Evolutionary conservation across 2,329 filamentous ascomycete genomes (phyloP), one percentile per base, ranked within the genome.

Genomic region (Xylariaceae sp.): DNA sequence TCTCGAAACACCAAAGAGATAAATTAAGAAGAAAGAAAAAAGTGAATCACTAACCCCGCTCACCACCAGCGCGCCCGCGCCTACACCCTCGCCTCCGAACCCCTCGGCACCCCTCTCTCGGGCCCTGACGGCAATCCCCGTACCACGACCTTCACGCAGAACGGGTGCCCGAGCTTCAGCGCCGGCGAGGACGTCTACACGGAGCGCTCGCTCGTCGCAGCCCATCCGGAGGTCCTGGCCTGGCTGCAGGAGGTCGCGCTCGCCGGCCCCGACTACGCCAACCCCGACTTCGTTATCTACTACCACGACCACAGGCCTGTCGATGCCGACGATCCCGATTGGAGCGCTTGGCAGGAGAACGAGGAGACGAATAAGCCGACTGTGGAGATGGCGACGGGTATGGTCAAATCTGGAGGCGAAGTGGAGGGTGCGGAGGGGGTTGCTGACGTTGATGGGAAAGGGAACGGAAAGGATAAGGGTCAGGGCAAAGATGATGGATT

Each of bases 151-250:
- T 66, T 72, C 55, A 67, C 68, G 0, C 50, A 61, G 9, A 67
- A 76, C 33, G 83, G 84, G 4, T 85, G 79, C 49, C 84, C 85
- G 4, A 74, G 81, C 47, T 85, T 84, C 62, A 83, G 83, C n/a
- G 76, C 82, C 2, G 83, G 83, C 3, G 79, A 85, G 47, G 53
- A 64, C 1, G 57, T 70, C 26, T 70, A 79, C 54, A 66, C 66
- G 7, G 87, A 94, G 60, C 68, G 70, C 29, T 74, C 87, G 46
- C 72, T 90, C 39, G 67, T 83, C 11, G 60, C 59, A 9, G 73
- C 76, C 0, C 74, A 78, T 48, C 52, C 58, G 11, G 60, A 67
- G 2, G 74, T 87, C 19, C 61, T 88, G 2, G 61, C 66, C 30
- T 89, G 82, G 73, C 67, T 89, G 28, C 65, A 79, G 37, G 66